Base-by-base conservation (phyloP, 2,329 filamentous ascomycete genomes). In the Stagonosporopsis chrysanthemi region DNA sequence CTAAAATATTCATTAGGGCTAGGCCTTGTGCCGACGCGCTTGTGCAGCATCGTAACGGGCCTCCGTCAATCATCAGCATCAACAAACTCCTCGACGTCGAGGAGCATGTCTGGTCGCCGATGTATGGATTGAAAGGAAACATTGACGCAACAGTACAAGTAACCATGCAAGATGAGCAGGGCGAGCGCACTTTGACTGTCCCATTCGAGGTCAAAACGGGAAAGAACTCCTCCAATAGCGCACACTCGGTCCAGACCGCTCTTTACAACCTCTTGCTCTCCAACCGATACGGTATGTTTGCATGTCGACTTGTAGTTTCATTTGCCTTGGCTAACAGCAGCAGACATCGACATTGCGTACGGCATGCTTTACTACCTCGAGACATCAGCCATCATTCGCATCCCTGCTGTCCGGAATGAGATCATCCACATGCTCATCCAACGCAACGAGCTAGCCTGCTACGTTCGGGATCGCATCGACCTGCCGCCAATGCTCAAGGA, bases 161-260 rank as follows among this genome's bases (percentile, higher is more conserved):
- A 15, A 86, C 85, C 0, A 90, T 97, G 81, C 81, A 86, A 52
- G 90, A 96, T 54, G 85, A 87, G 24, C 80, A 84, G n/a, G 82
- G 85, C 28, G 77, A 81, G 43, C 86, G 86, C 59, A 90, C 85
- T 5, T 80, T 98, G 61, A 93, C 93, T 0, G 91, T 97, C 4
- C 95, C 95, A 0, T 91, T 99, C 63, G 95, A 99, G 73, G 85
- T 99, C 68, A 99, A 99, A 78, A 98, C 95, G 0, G 95, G 95
- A 29, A 92, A 90, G 71, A 90, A 83, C 53, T 82, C 91, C 62
- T 88, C 88, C 24, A 96, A 88, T 65, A 86, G 88, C 65, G 88
- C 87, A 50, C 95, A 99, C 76, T 88, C 92, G 73, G 94, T 94
- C 1, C 95, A 99, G 76, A 99, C 95, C 6, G 91, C 93, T 24